A percentile compares a stretch with the other conserved stretches of the same genome.
Conservation (phyloP, 1,284 basidiomycete genomes). For the Rhodotorula sp. region DNA sequence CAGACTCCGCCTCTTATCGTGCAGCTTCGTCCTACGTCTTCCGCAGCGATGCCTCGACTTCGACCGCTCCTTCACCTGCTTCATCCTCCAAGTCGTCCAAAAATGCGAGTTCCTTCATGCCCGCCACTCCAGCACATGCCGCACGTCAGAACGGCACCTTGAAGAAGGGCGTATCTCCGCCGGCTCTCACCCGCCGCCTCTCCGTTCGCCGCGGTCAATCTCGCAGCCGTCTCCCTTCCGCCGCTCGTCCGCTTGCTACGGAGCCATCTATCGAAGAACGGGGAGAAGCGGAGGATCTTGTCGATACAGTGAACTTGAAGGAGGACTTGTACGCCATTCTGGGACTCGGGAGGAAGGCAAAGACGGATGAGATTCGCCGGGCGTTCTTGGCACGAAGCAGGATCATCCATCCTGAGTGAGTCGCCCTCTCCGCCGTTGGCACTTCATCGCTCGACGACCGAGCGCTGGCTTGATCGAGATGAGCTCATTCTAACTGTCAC, state of each 20-base stretch:
- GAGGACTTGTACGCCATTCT: slow-evolving; percentile 71
- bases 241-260: not conserved
- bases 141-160: too few species aligned
- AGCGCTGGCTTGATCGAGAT: not conserved
- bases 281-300: slow-evolving; percentile 28
- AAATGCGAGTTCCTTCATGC: too few species aligned
- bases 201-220: slow-evolving; percentile 7
- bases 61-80: not conserved
- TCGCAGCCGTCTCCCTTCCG: slow-evolving; percentile 1
- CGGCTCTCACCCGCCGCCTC: not conserved
- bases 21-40: slow-evolving; percentile 22
- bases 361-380: slow-evolving; percentile 66
- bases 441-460: not conserved
- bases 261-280: not conserved
- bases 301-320: slow-evolving; percentile 56
- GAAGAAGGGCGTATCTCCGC: too few species aligned
- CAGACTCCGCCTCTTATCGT: too few species aligned
- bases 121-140: too few species aligned
- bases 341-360: slow-evolving; percentile 58
- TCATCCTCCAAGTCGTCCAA: not conserved
- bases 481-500: not conserved
- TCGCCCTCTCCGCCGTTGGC: slow-evolving; percentile 24
- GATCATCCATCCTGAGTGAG: slow-evolving; percentile 79
- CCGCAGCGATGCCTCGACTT: slow-evolving; percentile 3
- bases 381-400: slow-evolving; percentile 73